Evolutionary conservation across 176 grass and related monocot species (phyloP), one percentile per base, ranked within the genome.

Genomic region (Typha latifolia): DNA sequence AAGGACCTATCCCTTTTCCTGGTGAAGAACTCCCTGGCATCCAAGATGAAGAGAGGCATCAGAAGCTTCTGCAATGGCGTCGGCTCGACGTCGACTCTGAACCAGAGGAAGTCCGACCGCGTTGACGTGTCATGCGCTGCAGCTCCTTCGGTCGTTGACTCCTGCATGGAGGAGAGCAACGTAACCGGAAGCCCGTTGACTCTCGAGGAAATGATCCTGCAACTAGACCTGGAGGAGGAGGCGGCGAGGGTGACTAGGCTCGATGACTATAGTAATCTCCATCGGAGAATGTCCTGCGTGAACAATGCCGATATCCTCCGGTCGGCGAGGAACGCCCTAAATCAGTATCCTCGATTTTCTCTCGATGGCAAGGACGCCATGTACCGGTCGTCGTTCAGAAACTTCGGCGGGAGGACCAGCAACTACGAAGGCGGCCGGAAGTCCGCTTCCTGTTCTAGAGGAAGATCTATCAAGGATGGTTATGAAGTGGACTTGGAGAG

Each of bases 161-260:
- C 91, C 23, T 80, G 71, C 79, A 76, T 84, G 64, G 79, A 75
- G 26, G 83, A 77, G 56, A 75, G 78, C 49, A 80, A 84, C 37
- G 78, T 16, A 43, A 55, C 67, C 8, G 67, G 31, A 22, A 61
- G 14, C 14, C 65, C 51, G 18, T 49, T 84, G 14, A 89, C 89
- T 48, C 83, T 97, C 37, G 94, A 97, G 67, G 77, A 97, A 70
- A 97, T 97, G 94, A 92, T 97, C 81, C 74, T 97, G 47, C 85
- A 97, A 73, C 89, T 97, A 62, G 85, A 92, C 69, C 63, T 97
- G 64, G 83, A 97, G 63, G 94, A 92, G 69, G 81, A 75, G 56
- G 85, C 78, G 5, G 81, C 78, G n/a, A 73, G 73, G 70, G 43
- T 12, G 32, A 80, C 69, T 19, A 82, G 74, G 72, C 52, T 67